These are phyloP conservation scores for Colletotrichum filicis DNA, from an alignment of 2,329 filamentous ascomycete genomes.

Conservation along the genomic window DNA sequence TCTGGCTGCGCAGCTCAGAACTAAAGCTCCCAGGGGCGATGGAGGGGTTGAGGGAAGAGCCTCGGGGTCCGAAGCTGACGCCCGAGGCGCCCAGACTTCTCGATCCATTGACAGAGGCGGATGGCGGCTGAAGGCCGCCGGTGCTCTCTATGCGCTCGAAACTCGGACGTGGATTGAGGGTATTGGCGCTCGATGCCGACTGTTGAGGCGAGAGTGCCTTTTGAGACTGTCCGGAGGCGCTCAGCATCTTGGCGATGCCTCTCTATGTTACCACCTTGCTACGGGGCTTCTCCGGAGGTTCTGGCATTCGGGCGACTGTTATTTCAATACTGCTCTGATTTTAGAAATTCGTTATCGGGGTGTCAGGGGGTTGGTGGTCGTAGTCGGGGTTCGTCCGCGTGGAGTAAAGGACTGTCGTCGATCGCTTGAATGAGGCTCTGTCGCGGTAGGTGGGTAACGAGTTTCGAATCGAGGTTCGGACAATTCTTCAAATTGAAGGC, in stretches of 20 bases:
- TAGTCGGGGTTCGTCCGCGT: conserved; percentile 6
- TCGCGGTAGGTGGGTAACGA: background rate
- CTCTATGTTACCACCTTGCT: conserved; percentile 37
- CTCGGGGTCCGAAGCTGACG: conserved; percentile 74
- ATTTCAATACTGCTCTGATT: background rate
- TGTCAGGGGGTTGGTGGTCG: background rate
- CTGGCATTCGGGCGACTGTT: conserved; percentile 36
- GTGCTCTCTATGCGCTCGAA: conserved; percentile 64
- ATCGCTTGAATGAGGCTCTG: background rate
- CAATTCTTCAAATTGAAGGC: background rate
- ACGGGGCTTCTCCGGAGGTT: conserved; percentile 30
- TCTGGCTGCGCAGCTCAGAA: conserved; percentile 81
- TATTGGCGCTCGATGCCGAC: conserved; percentile 49
- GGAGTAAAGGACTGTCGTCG: conserved; percentile 7
- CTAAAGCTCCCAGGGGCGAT: conserved; percentile 87
- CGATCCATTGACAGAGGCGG: conserved; percentile 36
- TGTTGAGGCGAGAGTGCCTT: conserved; percentile 58
- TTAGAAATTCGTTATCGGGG: background rate
- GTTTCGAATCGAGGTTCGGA: conserved; percentile 7
- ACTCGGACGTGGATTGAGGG: conserved; percentile 53
- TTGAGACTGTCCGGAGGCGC: conserved; percentile 65
- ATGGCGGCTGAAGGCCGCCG: conserved; percentile 57
- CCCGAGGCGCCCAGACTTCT: conserved; percentile 63
- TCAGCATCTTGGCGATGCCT: conserved; percentile 56
- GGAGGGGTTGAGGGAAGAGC: conserved; percentile 76